A percentile compares a stretch with the other conserved stretches of the same genome.
Conservation (phyloP, 768 basidiomycete genomes). For the Rhodosporidiobolus sp. region DNA sequence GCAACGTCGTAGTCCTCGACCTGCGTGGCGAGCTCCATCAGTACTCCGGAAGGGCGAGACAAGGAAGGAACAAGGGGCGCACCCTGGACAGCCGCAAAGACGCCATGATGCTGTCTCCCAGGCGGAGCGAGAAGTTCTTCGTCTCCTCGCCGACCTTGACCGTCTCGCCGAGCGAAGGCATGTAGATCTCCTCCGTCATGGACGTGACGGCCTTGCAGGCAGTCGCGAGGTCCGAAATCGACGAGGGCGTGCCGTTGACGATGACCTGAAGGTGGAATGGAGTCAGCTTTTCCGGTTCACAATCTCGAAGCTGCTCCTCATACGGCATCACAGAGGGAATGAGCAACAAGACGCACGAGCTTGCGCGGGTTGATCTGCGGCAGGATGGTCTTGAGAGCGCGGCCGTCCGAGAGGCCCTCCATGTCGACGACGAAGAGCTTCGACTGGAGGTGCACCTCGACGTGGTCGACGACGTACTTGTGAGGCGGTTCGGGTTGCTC, state of each 20-base stretch:
- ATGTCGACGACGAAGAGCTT: slow-evolving; percentile 87
- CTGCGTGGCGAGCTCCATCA: slow-evolving; percentile 52
- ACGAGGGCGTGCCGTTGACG: slow-evolving; percentile 68
- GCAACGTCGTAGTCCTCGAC: slow-evolving; percentile 98
- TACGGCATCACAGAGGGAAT: background rate
- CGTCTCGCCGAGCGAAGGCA: slow-evolving; percentile 70
- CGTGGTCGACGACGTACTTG: slow-evolving; percentile 74
- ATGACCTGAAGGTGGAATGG: slow-evolving; percentile 62
- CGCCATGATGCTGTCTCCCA: slow-evolving; percentile 80
- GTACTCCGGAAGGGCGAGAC: background rate
- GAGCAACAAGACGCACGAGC: slow-evolving; percentile 60
- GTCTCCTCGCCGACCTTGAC: slow-evolving; percentile 94
- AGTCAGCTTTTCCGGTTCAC: too few species aligned
- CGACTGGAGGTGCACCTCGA: slow-evolving; percentile 78
- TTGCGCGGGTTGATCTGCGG: slow-evolving; percentile 94
- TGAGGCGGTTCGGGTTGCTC: slow-evolving; percentile 68
- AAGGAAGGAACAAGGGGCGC: slow-evolving; percentile 7
- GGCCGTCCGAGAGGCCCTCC: slow-evolving; percentile 94
- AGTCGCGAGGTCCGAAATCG: slow-evolving; percentile 70
- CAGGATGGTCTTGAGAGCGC: slow-evolving; percentile 92
- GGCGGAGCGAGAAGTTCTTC: slow-evolving; percentile 86
- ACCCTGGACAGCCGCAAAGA: slow-evolving; percentile 70
- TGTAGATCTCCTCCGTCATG: slow-evolving; percentile 88
- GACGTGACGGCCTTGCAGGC: slow-evolving; percentile 77
- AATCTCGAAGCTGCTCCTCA: background rate